These are phyloP conservation scores for Hemisphaericaspora nanyangensis DNA, from an alignment of 805 yeast species.

Conservation along the genomic window DNA sequence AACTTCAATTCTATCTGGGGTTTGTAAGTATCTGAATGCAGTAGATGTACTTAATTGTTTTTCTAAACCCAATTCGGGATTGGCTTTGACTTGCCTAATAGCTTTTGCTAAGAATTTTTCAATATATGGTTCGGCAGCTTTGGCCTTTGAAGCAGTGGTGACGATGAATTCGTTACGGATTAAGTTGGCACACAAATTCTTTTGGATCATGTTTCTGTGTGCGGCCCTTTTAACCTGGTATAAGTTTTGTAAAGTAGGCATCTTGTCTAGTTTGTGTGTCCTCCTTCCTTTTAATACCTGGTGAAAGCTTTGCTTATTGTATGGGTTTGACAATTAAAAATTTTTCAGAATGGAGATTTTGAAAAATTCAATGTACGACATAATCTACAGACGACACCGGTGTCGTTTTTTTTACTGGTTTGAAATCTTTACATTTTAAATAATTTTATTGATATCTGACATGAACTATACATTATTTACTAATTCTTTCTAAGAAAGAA, in stretches of 20 bases:
- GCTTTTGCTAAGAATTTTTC: slow-evolving; percentile 35
- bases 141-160: slow-evolving; percentile 42
- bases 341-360: too few species aligned
- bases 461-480: too few species aligned
- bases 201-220: slow-evolving; percentile 42
- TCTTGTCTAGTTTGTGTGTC: slow-evolving; percentile 6
- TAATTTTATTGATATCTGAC: too few species aligned
- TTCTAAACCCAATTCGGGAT: slow-evolving; percentile 10
- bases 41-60: slow-evolving; percentile 13
- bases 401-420: too few species aligned
- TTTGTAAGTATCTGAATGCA: slow-evolving; percentile 39
- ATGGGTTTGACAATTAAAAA: too few species aligned
- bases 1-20: slow-evolving; percentile 38
- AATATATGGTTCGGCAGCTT: slow-evolving; percentile 38
- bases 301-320: too few species aligned
- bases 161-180: slow-evolving; percentile 43
- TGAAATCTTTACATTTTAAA: too few species aligned
- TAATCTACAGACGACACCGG: too few species aligned
- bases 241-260: slow-evolving; percentile 41
- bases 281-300: background rate
- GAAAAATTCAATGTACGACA: too few species aligned
- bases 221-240: slow-evolving; percentile 38
- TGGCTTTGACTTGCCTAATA: slow-evolving; percentile 21
- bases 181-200: slow-evolving; percentile 40
- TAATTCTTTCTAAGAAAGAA: too few species aligned